Evolutionary conservation across 441 rosid genomes (phyloP), one percentile per base, ranked within the genome.

Genomic region (Kokia cookei): DNA sequence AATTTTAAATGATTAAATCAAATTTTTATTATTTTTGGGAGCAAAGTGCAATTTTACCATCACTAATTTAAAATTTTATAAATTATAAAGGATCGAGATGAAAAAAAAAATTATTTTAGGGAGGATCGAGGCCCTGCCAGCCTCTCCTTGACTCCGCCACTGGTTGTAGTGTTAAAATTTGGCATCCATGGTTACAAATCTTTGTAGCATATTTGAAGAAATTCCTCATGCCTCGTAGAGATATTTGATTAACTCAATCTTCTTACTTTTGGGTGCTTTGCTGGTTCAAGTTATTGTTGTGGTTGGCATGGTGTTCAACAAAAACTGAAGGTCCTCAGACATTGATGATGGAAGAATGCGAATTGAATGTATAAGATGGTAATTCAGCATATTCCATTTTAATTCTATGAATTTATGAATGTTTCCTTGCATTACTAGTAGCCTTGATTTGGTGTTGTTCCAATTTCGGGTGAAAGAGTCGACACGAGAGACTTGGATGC

Each of bases 271-370:
- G 24, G 14, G 57, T 27, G 58, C 67, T 55, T 13, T 35, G 65
- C 60, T 71, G 60, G 3, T 78, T 42, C 70, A 94, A 98, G 96
- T 95, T 71, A 84, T 92, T 3, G 78, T 90, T 19, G 22, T 19
- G 75, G 91, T 95, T 57, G 99, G 97, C 12, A 73, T 88, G 84
- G 91, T 91, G 50, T 84, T 82, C 78, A 87, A 87, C 5, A 95
- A 83, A 69, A 82, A 77, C 15, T 82, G 75, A 10, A 88, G 90
- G 82, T 81, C 84, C 48, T 89, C 97, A 2, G 98, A 93, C 54
- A 87, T 90, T 67, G 97, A 95, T 50, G 99, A 95, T 72, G 98
- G 98, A 71, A 95, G 98, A 0, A 98, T 98, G 13, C 84, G 88
- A 22, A 80, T 93, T 61, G 84, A 83, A 37, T 90, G 96, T 79